Percentiles rank a stretch among this genome's conserved stretches.
Evolutionary conservation across 371 early-diverging fungal species (phyloP).

Genomic region (Batkoa obscura): DNA sequence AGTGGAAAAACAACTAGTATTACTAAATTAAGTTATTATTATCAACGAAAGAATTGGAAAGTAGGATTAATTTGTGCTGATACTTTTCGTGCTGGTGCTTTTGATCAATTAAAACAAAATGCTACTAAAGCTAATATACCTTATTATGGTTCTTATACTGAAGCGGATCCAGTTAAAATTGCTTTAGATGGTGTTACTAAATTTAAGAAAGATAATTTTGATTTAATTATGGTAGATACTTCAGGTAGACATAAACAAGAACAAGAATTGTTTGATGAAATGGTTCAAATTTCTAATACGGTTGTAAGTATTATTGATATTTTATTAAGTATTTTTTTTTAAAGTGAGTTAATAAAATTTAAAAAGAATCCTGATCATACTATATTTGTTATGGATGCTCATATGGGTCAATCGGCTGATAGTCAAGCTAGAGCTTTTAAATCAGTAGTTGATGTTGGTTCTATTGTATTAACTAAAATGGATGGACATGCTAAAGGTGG

Average conservation of each 20-base stretch:
- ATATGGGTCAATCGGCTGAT: slow-evolving; percentile 99
- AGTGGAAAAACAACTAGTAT: slow-evolving; percentile 98
- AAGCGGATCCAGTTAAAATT: slow-evolving; percentile 90
- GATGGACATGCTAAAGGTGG: slow-evolving; percentile 99
- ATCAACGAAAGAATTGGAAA: slow-evolving; percentile 96
- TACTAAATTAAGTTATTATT: slow-evolving; percentile 94
- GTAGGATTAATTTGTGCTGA: slow-evolving; percentile 96
- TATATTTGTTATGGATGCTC: slow-evolving; percentile 99
- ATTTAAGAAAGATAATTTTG: slow-evolving; percentile 92
- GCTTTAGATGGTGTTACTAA: slow-evolving; percentile 91
- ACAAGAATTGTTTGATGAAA: slow-evolving; percentile 93
- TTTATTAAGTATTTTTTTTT: neutral
- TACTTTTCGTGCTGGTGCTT: slow-evolving; percentile 99
- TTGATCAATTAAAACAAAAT: slow-evolving; percentile 99
- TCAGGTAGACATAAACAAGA: slow-evolving; percentile 99
- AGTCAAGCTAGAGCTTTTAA: slow-evolving; percentile 92
- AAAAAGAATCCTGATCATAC: slow-evolving; percentile 67
- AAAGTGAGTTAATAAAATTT: no score
- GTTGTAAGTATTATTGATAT: slow-evolving; percentile 25
- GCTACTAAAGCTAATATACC: slow-evolving; percentile 97
- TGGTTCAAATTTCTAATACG: slow-evolving; percentile 85
- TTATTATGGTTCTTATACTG: slow-evolving; percentile 87
- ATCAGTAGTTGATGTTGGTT: slow-evolving; percentile 91
- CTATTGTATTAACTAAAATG: slow-evolving; percentile 98
- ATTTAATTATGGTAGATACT: slow-evolving; percentile 98